A percentile compares a stretch with the other conserved stretches of the same genome.
Conservation (phyloP, 305 asterid species). For the Plantago coronopus region DNA sequence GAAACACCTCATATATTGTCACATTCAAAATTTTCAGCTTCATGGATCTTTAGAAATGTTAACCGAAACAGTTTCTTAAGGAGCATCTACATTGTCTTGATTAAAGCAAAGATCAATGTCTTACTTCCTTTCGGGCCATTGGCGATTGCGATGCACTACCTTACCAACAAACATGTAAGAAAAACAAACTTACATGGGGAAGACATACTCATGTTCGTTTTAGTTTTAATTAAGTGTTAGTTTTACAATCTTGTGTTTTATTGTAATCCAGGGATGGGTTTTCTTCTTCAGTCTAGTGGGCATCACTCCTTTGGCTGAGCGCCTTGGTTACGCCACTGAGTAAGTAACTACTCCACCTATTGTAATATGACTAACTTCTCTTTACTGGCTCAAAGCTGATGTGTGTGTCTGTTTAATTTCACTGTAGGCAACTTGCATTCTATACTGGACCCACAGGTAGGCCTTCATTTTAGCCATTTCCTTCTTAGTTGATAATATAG, state of each 20-base stretch:
- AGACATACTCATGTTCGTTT: not conserved
- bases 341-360: conserved; percentile 33
- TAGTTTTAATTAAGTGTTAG: not conserved
- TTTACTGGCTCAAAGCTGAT: conserved; percentile 24
- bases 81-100: conserved; percentile 68
- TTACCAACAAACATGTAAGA: conserved; percentile 71
- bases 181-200: conserved; percentile 3
- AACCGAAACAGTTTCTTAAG: conserved; percentile 42
- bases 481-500: conserved; percentile 2
- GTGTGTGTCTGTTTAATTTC: conserved; percentile 9
- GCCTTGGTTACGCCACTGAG: conserved; percentile 94
- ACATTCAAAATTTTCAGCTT: conserved; percentile 38
- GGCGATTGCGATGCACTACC: conserved; percentile 70
- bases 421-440: conserved; percentile 79
- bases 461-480: conserved; percentile 1
- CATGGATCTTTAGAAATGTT: conserved; percentile 54
- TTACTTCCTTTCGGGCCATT: conserved; percentile 94
- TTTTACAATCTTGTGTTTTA: conserved; percentile 11
- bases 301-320: conserved; percentile 92
- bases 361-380: conserved; percentile 10
- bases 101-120: conserved; percentile 75
- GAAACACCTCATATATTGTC: conserved; percentile 47
- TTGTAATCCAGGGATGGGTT: conserved; percentile 67
- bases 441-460: conserved; percentile 89
- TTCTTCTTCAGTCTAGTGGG: conserved; percentile 87